phyloP scores from a whole-genome alignment of 768 basidiomycete species.

The Baorangia bicolor region DNA sequence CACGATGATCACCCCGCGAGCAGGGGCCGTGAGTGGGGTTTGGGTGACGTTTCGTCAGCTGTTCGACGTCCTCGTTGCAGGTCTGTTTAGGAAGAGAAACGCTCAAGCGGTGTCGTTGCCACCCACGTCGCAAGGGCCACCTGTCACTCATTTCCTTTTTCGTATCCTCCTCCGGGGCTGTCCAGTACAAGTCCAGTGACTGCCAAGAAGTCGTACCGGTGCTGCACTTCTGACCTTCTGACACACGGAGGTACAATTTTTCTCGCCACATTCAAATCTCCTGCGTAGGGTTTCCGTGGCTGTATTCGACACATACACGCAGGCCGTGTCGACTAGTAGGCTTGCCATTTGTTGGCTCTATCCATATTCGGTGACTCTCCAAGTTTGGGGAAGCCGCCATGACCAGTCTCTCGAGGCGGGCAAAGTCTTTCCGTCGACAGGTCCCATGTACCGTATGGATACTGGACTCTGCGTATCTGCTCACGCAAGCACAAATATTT shows the following conservation, averaged over 20 bases:
- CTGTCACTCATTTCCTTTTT: neutral
- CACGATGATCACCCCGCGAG: neutral
- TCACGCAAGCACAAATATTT: no score
- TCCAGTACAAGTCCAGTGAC: neutral
- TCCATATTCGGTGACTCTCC: no score
- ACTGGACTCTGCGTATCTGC: no score
- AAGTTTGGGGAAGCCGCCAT: no score
- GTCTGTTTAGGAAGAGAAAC: neutral
- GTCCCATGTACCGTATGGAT: no score
- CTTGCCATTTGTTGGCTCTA: no score
- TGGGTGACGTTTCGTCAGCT: no score
- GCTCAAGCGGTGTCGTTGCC: no score
- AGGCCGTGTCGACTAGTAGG: neutral
- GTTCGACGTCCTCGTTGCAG: neutral
- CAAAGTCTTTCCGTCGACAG: no score
- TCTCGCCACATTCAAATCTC: neutral
- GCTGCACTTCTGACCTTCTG: neutral
- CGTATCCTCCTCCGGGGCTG: neutral
- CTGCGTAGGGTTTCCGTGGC: neutral
- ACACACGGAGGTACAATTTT: neutral
- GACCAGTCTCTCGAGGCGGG: no score
- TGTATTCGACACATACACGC: neutral
- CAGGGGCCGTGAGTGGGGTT: neutral
- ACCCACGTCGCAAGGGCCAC: no score
- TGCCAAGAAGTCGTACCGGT: neutral